Evolutionary conservation across 2,329 filamentous ascomycete species (phyloP), one percentile per base, ranked within the genome.

Genomic region (Cladorrhinum sp.): DNA sequence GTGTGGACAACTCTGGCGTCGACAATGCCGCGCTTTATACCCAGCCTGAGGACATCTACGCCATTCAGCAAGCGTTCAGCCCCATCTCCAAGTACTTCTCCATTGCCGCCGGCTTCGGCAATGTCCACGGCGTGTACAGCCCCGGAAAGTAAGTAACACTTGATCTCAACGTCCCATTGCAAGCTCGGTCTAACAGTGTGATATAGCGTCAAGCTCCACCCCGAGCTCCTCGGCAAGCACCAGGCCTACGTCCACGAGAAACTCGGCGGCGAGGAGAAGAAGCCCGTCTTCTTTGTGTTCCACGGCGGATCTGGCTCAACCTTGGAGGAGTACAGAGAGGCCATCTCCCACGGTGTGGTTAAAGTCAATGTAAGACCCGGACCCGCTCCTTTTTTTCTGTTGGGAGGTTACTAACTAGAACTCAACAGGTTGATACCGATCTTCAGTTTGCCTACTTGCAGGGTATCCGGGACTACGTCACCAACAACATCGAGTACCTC

Each of bases 321-420:
- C 76, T 96, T 96, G 83, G 79, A 91, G 70, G 95, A 99, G 82
- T 99, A 90, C 85, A 83, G 82, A 66, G 86, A 92, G 71, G 94
- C 93, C 74, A 97, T 97, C 78, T 80, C 82, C 75, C 90, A 94
- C 79, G 54, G 63, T 83, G 94, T 99, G 70, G 89, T 97, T 82
- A 99, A 99, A 89, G 95, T 99, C 80, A 99, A 99, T 84, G 84
- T n/a, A n/a, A n/a, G n/a, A n/a, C n/a, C n/a, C n/a, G n/a, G n/a
- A n/a, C n/a, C n/a, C n/a, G n/a, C n/a, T n/a, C n/a, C n/a, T n/a
- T n/a, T n/a, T n/a, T n/a, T n/a, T n/a, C n/a, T n/a, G n/a, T n/a
- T n/a, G n/a, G n/a, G n/a, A n/a, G n/a, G n/a, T n/a, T n/a, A n/a
- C n/a, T n/a, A n/a, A n/a, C n/a, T n/a, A n/a, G n/a, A n/a, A n/a